Evolutionary conservation across 768 basidiomycete genomes (phyloP), one percentile per base, ranked within the genome.

Genomic region (Russula compacta): DNA sequence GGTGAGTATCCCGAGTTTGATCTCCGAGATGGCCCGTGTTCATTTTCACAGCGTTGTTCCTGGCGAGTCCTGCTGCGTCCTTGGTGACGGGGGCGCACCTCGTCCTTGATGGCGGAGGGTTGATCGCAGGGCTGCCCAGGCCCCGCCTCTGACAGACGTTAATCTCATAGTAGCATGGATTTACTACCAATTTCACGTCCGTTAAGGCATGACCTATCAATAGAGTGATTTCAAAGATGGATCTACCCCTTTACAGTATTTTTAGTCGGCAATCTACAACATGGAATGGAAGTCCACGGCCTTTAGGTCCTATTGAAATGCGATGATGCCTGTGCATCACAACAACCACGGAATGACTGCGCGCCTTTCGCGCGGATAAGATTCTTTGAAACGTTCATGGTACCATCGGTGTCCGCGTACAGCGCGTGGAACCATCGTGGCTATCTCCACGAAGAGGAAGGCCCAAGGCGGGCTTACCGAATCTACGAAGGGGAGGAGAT

Each of bases 341-440:
- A 91, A 72, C 52, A 95, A 3, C 66, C 84, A 86, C 0, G 95
- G 95, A n/a, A 98, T 75, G 35, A 93, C 83, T 4, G 80, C 83
- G 69, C 81, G 89, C 65, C 93, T 77, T 36, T 87, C 81, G 63
- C 78, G 79, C 1, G 94, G 92, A 71, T 93, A 98, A 52, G 60
- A 50, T 9, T 85, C 81, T 6, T 80, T 79, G 69, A 98, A 95
- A 55, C 79, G 86, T 59, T 74, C 62, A 51, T 81, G 79, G 71
- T 98, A 98, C 95, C 95, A 98, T 64, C 67, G 68, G 67, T 97
- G 94, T 2, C 92, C 92, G 54, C 82, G 83, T 56, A 86, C 79
- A 2, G 90, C 90, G 24, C 95, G 76, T 0, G 92, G 89, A 12
- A 88, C 67, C 95, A 98, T 98, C 24, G 83, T 60, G 17, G 81